phyloP scores from a whole-genome alignment of 2,329 filamentous ascomycete genomes.

The Exophiala calicioides region DNA sequence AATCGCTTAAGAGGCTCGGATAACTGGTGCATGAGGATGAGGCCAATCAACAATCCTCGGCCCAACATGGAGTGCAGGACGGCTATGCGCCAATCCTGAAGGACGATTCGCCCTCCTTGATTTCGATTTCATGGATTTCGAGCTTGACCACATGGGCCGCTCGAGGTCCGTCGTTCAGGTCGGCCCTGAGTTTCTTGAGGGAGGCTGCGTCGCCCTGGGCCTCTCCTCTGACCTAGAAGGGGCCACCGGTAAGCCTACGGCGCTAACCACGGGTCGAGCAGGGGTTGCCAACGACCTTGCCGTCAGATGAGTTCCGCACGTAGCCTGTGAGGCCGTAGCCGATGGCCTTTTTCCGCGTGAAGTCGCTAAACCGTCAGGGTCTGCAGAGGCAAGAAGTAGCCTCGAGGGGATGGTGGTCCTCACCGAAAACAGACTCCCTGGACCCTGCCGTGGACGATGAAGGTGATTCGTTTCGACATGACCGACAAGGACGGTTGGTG shows the following conservation, averaged over 20 bases:
- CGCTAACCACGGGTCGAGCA: background rate
- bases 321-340: conserved; percentile 50
- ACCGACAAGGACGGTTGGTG: too few species aligned
- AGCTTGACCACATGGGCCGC: conserved; percentile 73
- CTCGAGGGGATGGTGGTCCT: too few species aligned
- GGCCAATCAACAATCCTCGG: too few species aligned
- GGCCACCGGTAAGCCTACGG: conserved; percentile 6
- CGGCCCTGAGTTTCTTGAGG: conserved; percentile 70
- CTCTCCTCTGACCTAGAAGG: conserved; percentile 77
- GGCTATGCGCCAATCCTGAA: conserved; percentile 17
- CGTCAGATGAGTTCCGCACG: conserved; percentile 50
- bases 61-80: too few species aligned
- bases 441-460: conserved; percentile 29
- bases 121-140: conserved; percentile 66
- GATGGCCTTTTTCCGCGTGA: conserved; percentile 48
- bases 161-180: conserved; percentile 72
- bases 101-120: conserved; percentile 62
- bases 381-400: too few species aligned
- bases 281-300: conserved; percentile 38
- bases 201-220: conserved; percentile 71
- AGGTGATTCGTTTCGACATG: conserved; percentile 30
- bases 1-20: too few species aligned
- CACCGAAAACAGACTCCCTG: conserved; percentile 33
- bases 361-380: conserved; percentile 32
- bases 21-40: too few species aligned